Evolutionary conservation across 805 yeast species (phyloP).

Genomic region (Kuraishia molischiana): DNA sequence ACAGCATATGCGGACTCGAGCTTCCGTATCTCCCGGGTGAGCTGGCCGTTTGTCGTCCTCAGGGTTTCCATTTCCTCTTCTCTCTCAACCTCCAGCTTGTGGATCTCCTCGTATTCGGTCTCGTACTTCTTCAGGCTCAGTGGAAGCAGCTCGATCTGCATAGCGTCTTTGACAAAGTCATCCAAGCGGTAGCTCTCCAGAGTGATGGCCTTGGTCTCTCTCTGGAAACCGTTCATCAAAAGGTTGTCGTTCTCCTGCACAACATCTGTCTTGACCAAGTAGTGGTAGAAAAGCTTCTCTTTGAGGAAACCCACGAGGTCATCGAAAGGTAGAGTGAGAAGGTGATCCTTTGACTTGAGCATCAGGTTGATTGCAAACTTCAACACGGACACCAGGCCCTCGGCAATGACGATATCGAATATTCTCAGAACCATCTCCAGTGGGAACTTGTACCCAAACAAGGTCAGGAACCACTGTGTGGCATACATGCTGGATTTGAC

Average conservation of each 20-base stretch:
- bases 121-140: conserved; percentile 59
- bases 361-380: conserved; percentile 79
- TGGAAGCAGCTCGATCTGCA: conserved; percentile 65
- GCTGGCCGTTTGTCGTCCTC: conserved; percentile 56
- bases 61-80: conserved; percentile 51
- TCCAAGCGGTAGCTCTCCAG: conserved; percentile 48
- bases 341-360: conserved; percentile 50
- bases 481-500: conserved; percentile 93
- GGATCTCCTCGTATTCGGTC: conserved; percentile 69
- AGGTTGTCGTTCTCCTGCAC: conserved; percentile 5
- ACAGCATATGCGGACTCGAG: conserved; percentile 61
- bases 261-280: conserved; percentile 29
- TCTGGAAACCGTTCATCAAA: conserved; percentile 3
- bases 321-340: conserved; percentile 65
- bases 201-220: conserved; percentile 6
- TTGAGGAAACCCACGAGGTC: conserved; percentile 67
- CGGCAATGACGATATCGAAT: conserved; percentile 80
- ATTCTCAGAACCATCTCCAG: conserved; percentile 79
- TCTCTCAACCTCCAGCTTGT: conserved; percentile 54
- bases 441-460: conserved; percentile 94
- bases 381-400: conserved; percentile 81
- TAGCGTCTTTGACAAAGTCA: conserved; percentile 69
- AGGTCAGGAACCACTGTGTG: conserved; percentile 93
- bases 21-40: conserved; percentile 63
- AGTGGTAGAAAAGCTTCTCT: conserved; percentile 66